Evolutionary conservation across 768 basidiomycete species (phyloP), one percentile per base, ranked within the genome.

Genomic region (Pleurotus platypus): DNA sequence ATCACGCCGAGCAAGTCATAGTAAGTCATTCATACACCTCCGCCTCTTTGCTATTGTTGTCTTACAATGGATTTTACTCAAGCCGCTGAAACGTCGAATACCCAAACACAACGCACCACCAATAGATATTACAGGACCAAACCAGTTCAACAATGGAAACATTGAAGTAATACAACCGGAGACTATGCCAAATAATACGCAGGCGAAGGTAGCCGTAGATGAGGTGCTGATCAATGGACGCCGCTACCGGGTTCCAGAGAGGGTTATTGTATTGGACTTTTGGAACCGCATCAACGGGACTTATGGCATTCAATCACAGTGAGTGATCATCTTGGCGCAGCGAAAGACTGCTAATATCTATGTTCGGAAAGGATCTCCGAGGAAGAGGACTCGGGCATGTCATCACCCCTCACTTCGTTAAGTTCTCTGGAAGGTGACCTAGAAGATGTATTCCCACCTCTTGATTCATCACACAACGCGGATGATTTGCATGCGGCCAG

Each of bases 211-310:
- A 46, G 68, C 79, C 35, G 83, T 88, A 13, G 92, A 94, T 62
- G 93, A 95, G 63, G 86, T 94, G 20, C 73, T 91, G 51, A 92
- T 93, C 63, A 92, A 92, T 63, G 90, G 90, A 30, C 87, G 92
- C 61, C 84, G 91, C 45, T 98, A 97, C 72, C 79, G 94, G 65
- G 87, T 98, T 20, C 97, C 97, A 2, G 97, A 98, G 68, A 83
- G 86, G 58, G 81, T 94, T 49, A 90, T 99, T 62, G 81, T 91
- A 46, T 81, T 99, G 48, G 96, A 99, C 69, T 99, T 99, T 66
- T 98, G 96, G 95, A 87, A 84, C 57, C 94, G 90, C 69, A 76
- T 91, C 57, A 81, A 74, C 55, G 79, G 78, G 57, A 70, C 65
- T 27, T 71, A 71, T 59, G 70, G 67, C 37, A 35, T 35, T 35